Percentiles rank a stretch among this genome's conserved stretches.
These are phyloP conservation scores for Toxoplasma gondii DNA, from an alignment of 169 alveolate species.

Conservation along the genomic window DNA sequence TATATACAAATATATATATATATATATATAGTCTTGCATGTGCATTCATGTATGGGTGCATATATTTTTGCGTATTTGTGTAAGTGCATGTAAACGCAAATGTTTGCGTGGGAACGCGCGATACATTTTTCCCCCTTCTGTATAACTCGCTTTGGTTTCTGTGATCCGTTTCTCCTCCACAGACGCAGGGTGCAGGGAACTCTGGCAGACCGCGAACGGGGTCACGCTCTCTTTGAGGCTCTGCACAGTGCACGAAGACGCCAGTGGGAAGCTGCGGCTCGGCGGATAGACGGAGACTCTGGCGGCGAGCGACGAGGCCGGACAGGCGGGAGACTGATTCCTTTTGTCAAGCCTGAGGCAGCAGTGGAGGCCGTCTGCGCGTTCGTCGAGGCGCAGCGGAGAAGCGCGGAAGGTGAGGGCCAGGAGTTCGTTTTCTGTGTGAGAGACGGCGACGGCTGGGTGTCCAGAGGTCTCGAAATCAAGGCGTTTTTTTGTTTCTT, in stretches of 20 bases:
- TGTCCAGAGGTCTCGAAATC: background rate
- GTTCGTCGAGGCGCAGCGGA: background rate
- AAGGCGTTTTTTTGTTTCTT: background rate
- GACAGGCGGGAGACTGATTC: background rate
- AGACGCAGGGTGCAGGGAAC: background rate
- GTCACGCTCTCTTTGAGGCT: background rate
- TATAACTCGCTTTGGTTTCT: no score
- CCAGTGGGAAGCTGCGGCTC: background rate
- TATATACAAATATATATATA: no score
- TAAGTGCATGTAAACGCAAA: background rate
- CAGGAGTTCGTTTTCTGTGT: background rate
- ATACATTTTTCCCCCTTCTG: background rate
- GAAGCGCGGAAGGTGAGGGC: background rate
- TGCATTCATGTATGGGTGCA: background rate
- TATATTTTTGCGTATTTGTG: background rate
- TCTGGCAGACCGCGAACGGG: background rate
- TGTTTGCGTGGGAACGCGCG: background rate
- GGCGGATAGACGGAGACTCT: background rate
- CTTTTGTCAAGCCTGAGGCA: background rate
- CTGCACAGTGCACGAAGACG: background rate
- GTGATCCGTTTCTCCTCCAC: background rate
- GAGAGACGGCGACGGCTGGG: background rate
- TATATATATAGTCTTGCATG: background rate
- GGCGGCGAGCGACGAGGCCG: background rate
- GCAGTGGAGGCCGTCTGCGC: background rate